Conservation (phyloP, 306 rosid species). For the Mimosa pudica region DNA sequence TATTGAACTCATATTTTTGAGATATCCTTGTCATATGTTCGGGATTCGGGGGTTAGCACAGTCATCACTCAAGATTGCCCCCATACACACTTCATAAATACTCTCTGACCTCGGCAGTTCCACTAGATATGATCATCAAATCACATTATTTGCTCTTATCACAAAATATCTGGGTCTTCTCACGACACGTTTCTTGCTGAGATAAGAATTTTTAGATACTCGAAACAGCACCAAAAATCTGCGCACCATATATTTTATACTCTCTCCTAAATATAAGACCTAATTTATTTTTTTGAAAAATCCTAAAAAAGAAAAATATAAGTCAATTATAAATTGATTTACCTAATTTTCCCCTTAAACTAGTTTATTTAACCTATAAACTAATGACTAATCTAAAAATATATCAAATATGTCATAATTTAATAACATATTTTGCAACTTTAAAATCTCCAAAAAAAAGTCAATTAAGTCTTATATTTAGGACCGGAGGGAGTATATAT, state of each 20-base stretch:
- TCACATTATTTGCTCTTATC: background rate
- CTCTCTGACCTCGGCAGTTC: background rate
- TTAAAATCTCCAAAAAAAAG: too few relatives aligned
- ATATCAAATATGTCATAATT: too few relatives aligned
- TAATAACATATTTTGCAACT: too few relatives aligned
- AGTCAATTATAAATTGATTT: too few relatives aligned
- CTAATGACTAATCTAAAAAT: too few relatives aligned
- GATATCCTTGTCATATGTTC: background rate
- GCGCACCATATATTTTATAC: background rate
- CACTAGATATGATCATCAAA: background rate
- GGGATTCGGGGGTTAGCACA: background rate
- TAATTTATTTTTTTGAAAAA: too few relatives aligned
- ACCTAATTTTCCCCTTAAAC: too few relatives aligned
- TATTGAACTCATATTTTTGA: background rate
- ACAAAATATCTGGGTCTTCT: background rate
- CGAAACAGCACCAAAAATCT: background rate
- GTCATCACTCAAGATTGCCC: conserved; percentile 2
- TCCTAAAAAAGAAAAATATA: too few relatives aligned
- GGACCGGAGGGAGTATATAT: background rate
- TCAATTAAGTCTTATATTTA: too few relatives aligned
- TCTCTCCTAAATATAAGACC: too few relatives aligned
- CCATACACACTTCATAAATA: conserved; percentile 37
- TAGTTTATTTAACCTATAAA: too few relatives aligned
- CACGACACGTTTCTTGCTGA: background rate
- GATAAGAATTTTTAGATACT: background rate